Evolutionary conservation across 352 stramenopile genomes (phyloP).

Genomic region (Phytophthora gonapodyides): DNA sequence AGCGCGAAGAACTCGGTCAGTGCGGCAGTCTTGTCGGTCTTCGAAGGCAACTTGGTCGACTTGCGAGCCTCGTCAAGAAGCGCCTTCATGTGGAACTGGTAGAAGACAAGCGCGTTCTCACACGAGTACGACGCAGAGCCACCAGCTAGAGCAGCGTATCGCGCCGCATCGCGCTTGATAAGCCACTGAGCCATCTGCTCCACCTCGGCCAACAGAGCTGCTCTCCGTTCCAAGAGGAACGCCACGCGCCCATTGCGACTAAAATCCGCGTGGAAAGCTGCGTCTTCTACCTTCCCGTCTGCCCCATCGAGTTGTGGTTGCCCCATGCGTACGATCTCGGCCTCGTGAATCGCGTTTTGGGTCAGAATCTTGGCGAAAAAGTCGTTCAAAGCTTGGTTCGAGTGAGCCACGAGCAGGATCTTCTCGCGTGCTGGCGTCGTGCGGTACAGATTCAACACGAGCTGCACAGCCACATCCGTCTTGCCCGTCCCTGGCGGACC

Average conservation of each 20-base stretch:
- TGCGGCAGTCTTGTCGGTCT: conserved; percentile 25
- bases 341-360: conserved; percentile 68
- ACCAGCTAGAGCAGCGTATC: conserved; percentile 54
- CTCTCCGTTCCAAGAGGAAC: conserved; percentile 63
- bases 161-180: conserved; percentile 41
- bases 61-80: conserved; percentile 59
- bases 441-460: conserved; percentile 94
- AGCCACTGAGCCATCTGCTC: conserved; percentile 93
- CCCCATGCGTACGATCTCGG: conserved; percentile 93
- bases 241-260: conserved; percentile 93
- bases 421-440: conserved; percentile 77
- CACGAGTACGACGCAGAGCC: conserved; percentile 93
- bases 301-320: conserved; percentile 19
- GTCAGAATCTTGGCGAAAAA: conserved; percentile 95
- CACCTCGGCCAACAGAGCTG: conserved; percentile 92
- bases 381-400: conserved; percentile 95
- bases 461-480: conserved; percentile 95
- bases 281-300: conserved; percentile 41
- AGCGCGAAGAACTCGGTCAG: conserved; percentile 49
- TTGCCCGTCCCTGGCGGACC: conserved; percentile 95
- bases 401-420: conserved; percentile 95
- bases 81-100: conserved; percentile 89
- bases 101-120: conserved; percentile 96
- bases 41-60: conserved; percentile 16
- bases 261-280: conserved; percentile 94